Base-by-base conservation (phyloP, 2,329 filamentous ascomycete species). In the Phaeosphaeriaceae sp. region DNA sequence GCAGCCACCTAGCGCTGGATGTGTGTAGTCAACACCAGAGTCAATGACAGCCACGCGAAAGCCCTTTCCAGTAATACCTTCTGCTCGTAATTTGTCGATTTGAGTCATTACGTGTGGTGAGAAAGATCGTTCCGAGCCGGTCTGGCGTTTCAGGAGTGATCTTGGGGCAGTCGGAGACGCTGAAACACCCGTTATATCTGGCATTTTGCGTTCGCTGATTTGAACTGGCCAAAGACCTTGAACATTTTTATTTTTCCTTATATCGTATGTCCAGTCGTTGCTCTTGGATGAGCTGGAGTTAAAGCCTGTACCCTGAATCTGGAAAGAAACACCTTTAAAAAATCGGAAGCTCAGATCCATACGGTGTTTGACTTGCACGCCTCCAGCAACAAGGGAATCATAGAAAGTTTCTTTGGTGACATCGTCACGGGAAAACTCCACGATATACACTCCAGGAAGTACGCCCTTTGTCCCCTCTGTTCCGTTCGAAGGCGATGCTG, bases 1-100 rank as follows among this genome's bases (percentile, higher is more conserved):
- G 61, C 85, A 85, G 38, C 83, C 84, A 29, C 86, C 86, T 0
- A 88, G 78, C 21, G 83, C 82, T 1, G 84, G 82, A 60, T 88
- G 85, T 1, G 73, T 78, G 62, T 87, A 87, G 63, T 88, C 85
- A 39, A 63, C 32, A 2, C 75, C 76, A 16, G 67, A 72, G 50
- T 79, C 74, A 36, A 79, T 65, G 23, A 80, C 63, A 4, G 68
- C 78, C 15, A 81, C 68, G 17, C 71, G 73, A 23, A 78, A 60
- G 1, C 79, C 78, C 33, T 76, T 72, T 16, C 79, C 79, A 1
- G 73, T 78, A n/a, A 77, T 65, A 6, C 78, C 78, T 26, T 71
- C 64, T 3, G 68, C 73, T 11, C 75, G 75, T n/a, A 80, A 67
- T 40, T 59, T 62, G 29, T 72, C 65, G 6, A 72, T 60, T 15